Base-by-base conservation (phyloP, 768 basidiomycete species). In the Boletellus ananas region DNA sequence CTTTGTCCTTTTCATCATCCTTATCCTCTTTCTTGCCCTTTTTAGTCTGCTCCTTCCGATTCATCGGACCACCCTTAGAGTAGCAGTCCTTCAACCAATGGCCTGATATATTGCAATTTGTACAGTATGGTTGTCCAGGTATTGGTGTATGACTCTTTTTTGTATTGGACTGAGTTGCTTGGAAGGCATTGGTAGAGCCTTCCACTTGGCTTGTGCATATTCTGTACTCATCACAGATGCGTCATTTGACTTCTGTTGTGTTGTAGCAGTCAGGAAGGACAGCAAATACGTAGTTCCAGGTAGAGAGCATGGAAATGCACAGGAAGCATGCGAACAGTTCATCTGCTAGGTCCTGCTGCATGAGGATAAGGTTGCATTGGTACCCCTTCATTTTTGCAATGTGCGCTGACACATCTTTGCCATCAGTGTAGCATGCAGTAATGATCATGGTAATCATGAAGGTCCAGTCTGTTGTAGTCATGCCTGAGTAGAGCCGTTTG, bases 271-370 rank as follows among this genome's bases (percentile, higher is more conserved):
- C 34, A 1, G 58, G 48, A 12, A 60, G 51, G 4, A 36, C 46
- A 4, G 51, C 13, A 14, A 60, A 60, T 2, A 51, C 40, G 6
- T 55, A 54, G 39, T 59, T 61, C 55, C 55, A 61, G 0, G 29
- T 38, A 0, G 31, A 5, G 0, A 45, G 52, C 52, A 57, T 61
- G 16, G 55, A 57, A 8, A 61, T 54, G 12, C 43, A 16, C 8
- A 61, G 43, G 42, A 61, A 58, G 11, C 58, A 58, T 13, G 39
- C 23, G 23, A 40, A 27, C 7, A 27, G 10, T 41, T 41, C 40
- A n/a, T 41, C 40, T 9, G 12, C 40, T 25, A 27, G 21, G 18
- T 37, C 25, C 48, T 20, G 4, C 14, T 40, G 7, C 53, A 55
- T n/a, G 9, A 45, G 9, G 16, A 45, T 16, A n/a, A 50, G 27